These are phyloP conservation scores for Zizania palustris DNA, from an alignment of 202 grass and related monocot species.

Conservation along the genomic window DNA sequence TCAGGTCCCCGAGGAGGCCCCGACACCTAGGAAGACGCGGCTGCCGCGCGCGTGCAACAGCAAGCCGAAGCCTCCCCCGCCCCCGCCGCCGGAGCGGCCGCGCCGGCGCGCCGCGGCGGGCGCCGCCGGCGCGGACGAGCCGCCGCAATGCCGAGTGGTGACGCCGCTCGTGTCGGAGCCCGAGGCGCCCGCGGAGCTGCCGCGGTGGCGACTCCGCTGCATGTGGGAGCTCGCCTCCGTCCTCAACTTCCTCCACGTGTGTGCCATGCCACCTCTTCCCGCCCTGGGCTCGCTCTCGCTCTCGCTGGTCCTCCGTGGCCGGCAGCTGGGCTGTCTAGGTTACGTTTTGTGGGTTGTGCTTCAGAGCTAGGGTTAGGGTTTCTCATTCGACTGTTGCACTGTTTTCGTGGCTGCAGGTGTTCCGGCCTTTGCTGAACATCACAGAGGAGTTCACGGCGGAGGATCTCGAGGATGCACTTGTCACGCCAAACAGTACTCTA, in stretches of 20 bases:
- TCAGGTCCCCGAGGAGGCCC: slow-evolving; percentile 2
- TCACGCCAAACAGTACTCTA: slow-evolving; percentile 71
- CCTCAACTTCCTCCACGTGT: slow-evolving; percentile 97
- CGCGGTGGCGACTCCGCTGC: slow-evolving; percentile 71
- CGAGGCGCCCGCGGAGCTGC: slow-evolving; percentile 61
- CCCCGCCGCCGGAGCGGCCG: slow-evolving; percentile 52
- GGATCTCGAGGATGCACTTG: slow-evolving; percentile 83
- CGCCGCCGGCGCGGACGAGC: slow-evolving; percentile 54
- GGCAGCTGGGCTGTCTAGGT: not conserved
- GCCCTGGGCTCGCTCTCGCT: not conserved
- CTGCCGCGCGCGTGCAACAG: slow-evolving; percentile 82
- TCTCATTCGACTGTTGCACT: slow-evolving; percentile 42
- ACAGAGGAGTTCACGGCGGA: slow-evolving; percentile 79
- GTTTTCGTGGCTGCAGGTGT: slow-evolving; percentile 63
- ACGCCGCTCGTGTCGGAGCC: slow-evolving; percentile 80
- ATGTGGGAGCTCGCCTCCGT: slow-evolving; percentile 98
- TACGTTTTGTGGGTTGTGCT: not conserved
- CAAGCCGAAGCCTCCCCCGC: slow-evolving; percentile 43
- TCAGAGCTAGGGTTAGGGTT: slow-evolving; percentile 50
- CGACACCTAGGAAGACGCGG: slow-evolving; percentile 54
- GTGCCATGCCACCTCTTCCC: slow-evolving; percentile 5
- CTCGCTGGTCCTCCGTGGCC: not conserved
- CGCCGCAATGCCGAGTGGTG: slow-evolving; percentile 73
- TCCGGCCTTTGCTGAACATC: slow-evolving; percentile 82
- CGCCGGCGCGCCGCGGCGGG: slow-evolving; percentile 60